Conservation (phyloP, 805 yeast genomes). For the Brettanomyces anomalus region DNA sequence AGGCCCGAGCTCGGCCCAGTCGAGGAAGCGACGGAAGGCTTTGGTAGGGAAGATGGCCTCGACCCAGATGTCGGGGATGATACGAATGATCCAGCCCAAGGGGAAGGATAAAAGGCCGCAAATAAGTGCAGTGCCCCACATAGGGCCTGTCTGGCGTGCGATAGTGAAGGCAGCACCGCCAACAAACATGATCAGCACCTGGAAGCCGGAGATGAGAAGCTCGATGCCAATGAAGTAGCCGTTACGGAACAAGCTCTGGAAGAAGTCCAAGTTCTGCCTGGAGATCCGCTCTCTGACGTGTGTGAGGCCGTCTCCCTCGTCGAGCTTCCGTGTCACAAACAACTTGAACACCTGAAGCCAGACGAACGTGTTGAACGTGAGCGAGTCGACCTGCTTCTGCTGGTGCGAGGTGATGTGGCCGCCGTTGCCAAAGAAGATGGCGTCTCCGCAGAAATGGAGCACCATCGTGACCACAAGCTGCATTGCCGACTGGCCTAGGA, state of each 20-base stretch:
- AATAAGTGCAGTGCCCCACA: slow-evolving; percentile 85
- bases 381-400: slow-evolving; percentile 56
- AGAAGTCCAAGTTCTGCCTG: slow-evolving; percentile 65
- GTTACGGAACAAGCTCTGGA: slow-evolving; percentile 73
- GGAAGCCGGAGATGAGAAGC: slow-evolving; percentile 70
- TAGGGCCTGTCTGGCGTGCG: slow-evolving; percentile 65
- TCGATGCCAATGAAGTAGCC: slow-evolving; percentile 72
- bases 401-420: slow-evolving; percentile 30
- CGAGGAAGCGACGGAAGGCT: slow-evolving; percentile 29
- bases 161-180: slow-evolving; percentile 95
- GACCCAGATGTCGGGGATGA: slow-evolving; percentile 76
- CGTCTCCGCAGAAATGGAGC: slow-evolving; percentile 69
- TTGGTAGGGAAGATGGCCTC: slow-evolving; percentile 55
- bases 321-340: slow-evolving; percentile 83
- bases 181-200: slow-evolving; percentile 85
- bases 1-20: slow-evolving; percentile 7
- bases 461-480: slow-evolving; percentile 77
- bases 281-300: slow-evolving; percentile 51
- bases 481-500: slow-evolving; percentile 71
- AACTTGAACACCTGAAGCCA: slow-evolving; percentile 96
- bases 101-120: slow-evolving; percentile 82
- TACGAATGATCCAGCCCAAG: slow-evolving; percentile 64
- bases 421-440: slow-evolving; percentile 39
- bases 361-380: slow-evolving; percentile 93
- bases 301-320: slow-evolving; percentile 68